Percentiles rank a stretch among this genome's conserved stretches.
Conservation (phyloP, 352 stramenopile species). For the Phytophthora vignae region DNA sequence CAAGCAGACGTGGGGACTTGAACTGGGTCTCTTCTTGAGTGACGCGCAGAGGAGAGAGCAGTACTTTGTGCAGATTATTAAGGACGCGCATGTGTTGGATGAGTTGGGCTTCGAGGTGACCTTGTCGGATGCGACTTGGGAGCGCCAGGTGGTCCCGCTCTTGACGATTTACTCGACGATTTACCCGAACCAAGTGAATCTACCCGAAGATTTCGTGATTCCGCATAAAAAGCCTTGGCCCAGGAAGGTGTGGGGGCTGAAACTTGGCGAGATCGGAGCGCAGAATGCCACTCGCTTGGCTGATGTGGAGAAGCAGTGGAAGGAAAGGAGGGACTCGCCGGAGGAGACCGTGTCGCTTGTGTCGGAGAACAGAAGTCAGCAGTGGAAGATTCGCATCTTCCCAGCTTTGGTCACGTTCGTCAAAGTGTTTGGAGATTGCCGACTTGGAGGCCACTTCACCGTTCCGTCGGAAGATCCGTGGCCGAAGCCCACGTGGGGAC, state of each 20-base stretch:
- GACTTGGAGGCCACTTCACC: slow-evolving; percentile 27
- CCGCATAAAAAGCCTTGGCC: slow-evolving; percentile 35
- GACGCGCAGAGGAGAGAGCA: slow-evolving; percentile 32
- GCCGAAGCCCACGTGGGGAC: slow-evolving; percentile 33
- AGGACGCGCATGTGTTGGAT: slow-evolving; percentile 22
- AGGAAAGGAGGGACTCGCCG: slow-evolving; percentile 4
- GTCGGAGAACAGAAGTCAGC: slow-evolving; percentile 12
- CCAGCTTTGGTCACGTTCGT: slow-evolving; percentile 35
- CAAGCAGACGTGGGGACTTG: slow-evolving; percentile 36
- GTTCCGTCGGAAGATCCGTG: slow-evolving; percentile 35
- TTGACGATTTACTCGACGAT: slow-evolving; percentile 30
- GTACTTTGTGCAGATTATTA: slow-evolving; percentile 40
- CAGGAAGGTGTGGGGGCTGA: slow-evolving; percentile 30
- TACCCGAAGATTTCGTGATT: slow-evolving; percentile 30
- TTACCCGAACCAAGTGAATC: slow-evolving; percentile 8
- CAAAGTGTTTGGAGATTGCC: slow-evolving; percentile 33
- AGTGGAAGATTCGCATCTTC: slow-evolving; percentile 32
- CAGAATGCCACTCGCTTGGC: slow-evolving; percentile 25
- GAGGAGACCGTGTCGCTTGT: slow-evolving; percentile 6
- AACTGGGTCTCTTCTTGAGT: slow-evolving; percentile 30
- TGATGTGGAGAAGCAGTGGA: slow-evolving; percentile 18
- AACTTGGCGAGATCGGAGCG: slow-evolving; percentile 24
- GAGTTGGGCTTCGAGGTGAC: slow-evolving; percentile 32
- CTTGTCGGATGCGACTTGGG: slow-evolving; percentile 34
- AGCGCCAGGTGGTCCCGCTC: slow-evolving; percentile 28